Evolutionary conservation across 2,329 filamentous ascomycete species (phyloP).

Genomic region (Conoideocrella luteorostrata): DNA sequence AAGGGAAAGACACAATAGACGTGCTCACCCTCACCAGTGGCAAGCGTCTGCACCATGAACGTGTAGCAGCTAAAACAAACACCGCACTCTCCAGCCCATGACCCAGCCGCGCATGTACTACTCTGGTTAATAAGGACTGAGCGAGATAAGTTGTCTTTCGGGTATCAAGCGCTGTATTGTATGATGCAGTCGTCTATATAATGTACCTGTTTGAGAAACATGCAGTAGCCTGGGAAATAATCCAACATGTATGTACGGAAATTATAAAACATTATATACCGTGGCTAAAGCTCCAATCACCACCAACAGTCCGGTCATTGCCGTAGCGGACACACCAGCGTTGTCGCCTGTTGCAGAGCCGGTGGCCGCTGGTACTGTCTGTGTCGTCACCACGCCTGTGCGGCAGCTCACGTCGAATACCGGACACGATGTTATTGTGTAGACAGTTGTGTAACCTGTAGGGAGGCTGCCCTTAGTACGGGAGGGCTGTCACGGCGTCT

Average conservation of each 20-base stretch:
- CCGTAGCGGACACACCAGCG: slow-evolving; percentile 6
- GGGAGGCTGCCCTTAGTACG: slow-evolving; percentile 6
- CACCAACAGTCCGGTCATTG: not conserved
- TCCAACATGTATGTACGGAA: not conserved
- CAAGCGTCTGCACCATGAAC: no score
- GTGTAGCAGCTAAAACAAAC: no score
- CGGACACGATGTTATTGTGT: slow-evolving; percentile 20
- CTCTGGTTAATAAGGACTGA: no score
- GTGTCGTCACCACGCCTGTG: slow-evolving; percentile 17
- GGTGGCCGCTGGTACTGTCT: slow-evolving; percentile 11
- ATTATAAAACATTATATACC: slow-evolving; percentile 6
- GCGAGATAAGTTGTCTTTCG: not conserved
- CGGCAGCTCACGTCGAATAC: slow-evolving; percentile 15
- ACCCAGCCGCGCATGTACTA: no score
- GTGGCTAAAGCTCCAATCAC: slow-evolving; percentile 4
- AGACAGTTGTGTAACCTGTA: slow-evolving; percentile 18
- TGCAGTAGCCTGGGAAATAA: not conserved
- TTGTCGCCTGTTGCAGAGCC: slow-evolving; percentile 7
- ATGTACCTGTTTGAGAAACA: not conserved
- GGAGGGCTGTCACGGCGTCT: slow-evolving; percentile 8
- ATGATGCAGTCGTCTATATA: not conserved
- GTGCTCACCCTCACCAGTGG: no score
- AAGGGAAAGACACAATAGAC: not conserved
- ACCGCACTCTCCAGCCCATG: no score
- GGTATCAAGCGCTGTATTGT: slow-evolving; percentile 3